These are phyloP conservation scores for Mucor circinelloides DNA, from an alignment of 371 early-diverging fungal species.

Conservation along the genomic window DNA sequence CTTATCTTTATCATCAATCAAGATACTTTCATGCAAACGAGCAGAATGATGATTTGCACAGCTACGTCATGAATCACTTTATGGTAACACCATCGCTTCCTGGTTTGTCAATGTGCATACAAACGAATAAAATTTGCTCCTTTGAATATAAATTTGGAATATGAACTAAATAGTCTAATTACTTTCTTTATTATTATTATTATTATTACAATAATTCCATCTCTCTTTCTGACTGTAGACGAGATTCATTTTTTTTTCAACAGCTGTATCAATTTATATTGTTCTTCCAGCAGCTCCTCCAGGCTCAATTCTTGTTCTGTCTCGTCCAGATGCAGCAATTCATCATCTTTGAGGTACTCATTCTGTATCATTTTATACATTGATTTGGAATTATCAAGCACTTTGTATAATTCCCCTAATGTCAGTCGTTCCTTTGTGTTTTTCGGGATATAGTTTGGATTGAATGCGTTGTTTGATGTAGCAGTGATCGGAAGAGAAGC, in stretches of 20 bases:
- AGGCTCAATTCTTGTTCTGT: neutral
- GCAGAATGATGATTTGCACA: neutral
- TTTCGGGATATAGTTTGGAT: slow-evolving; percentile 44
- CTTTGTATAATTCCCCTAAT: slow-evolving; percentile 31
- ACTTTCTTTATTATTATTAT: too few species aligned
- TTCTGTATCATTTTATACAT: slow-evolving; percentile 12
- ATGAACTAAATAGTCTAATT: neutral
- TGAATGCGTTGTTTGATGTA: slow-evolving; percentile 47
- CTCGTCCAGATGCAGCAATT: neutral
- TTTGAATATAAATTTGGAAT: neutral
- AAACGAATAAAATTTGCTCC: slow-evolving; percentile 4
- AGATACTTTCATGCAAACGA: neutral
- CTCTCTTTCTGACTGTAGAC: neutral
- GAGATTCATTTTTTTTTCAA: neutral
- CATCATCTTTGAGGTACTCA: neutral
- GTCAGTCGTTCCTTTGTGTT: slow-evolving; percentile 36
- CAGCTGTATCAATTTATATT: slow-evolving; percentile 7
- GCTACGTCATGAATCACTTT: neutral
- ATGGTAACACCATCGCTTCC: neutral
- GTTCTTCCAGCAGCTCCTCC: slow-evolving; percentile 15
- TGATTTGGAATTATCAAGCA: slow-evolving; percentile 34
- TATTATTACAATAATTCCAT: neutral
- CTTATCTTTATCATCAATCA: neutral
- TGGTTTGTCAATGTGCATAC: neutral
- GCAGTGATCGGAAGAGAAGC: slow-evolving; percentile 41